Evolutionary conservation across 2,329 filamentous ascomycete species (phyloP).

Genomic region (Fusarium continuum): DNA sequence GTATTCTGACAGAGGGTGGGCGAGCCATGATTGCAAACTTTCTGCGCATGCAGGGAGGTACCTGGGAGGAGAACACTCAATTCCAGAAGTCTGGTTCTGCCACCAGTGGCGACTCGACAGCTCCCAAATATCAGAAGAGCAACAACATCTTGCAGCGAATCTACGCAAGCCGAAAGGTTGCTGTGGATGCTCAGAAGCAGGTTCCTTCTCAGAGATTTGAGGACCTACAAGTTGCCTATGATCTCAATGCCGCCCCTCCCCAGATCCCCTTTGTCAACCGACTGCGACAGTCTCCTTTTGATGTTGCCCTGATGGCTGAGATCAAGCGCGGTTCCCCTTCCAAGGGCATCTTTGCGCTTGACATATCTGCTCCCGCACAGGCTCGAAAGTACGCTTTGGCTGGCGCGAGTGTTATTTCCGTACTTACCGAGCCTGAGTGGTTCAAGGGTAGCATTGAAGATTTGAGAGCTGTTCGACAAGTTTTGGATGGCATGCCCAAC

Average conservation of each 20-base stretch:
- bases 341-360: slow-evolving; percentile 90
- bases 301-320: slow-evolving; percentile 95
- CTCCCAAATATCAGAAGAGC: slow-evolving; percentile 65
- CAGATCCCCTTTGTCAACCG: slow-evolving; percentile 82
- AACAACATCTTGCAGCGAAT: slow-evolving; percentile 93
- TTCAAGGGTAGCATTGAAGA: slow-evolving; percentile 99
- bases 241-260: slow-evolving; percentile 84
- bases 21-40: slow-evolving; percentile 94
- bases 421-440: slow-evolving; percentile 98
- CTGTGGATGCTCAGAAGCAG: slow-evolving; percentile 81
- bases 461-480: slow-evolving; percentile 84
- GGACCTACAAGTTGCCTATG: slow-evolving; percentile 87
- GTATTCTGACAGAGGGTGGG: slow-evolving; percentile 90
- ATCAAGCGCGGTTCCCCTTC: slow-evolving; percentile 97
- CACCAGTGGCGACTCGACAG: slow-evolving; percentile 40
- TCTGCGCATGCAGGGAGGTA: slow-evolving; percentile 84
- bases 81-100: slow-evolving; percentile 56
- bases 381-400: slow-evolving; percentile 91
- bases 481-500: slow-evolving; percentile 89
- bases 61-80: slow-evolving; percentile 83
- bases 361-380: slow-evolving; percentile 88
- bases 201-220: slow-evolving; percentile 84
- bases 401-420: slow-evolving; percentile 95
- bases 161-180: slow-evolving; percentile 80
- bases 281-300: slow-evolving; percentile 81